A percentile compares a stretch with the other conserved stretches of the same genome.
phyloP scores from a whole-genome alignment of 352 stramenopile genomes.

The Pythium coloratum region DNA sequence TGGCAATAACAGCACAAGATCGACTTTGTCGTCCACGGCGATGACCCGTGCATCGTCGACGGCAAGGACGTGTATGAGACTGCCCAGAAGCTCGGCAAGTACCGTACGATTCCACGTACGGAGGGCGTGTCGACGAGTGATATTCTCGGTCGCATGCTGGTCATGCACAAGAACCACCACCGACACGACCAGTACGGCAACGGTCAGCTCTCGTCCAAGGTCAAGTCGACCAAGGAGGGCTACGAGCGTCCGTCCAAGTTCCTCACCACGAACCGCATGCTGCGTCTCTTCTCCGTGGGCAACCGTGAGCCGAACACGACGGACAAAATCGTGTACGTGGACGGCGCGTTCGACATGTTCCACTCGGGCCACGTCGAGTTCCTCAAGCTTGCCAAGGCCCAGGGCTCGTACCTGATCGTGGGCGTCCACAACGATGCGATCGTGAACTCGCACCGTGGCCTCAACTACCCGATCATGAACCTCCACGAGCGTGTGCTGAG shows the following conservation, averaged over 20 bases:
- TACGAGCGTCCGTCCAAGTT: slow-evolving; percentile 91
- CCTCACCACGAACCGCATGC: slow-evolving; percentile 95
- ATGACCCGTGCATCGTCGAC: slow-evolving; percentile 99
- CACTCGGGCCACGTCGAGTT: slow-evolving; percentile 97
- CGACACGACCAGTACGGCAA: slow-evolving; percentile 79
- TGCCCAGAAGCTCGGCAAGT: slow-evolving; percentile 95
- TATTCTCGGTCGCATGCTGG: slow-evolving; percentile 98
- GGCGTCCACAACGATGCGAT: slow-evolving; percentile 95
- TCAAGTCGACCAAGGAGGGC: slow-evolving; percentile 44
- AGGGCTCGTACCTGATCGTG: slow-evolving; percentile 96
- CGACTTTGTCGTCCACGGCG: slow-evolving; percentile 98
- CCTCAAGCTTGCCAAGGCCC: slow-evolving; percentile 90
- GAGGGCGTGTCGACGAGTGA: slow-evolving; percentile 98
- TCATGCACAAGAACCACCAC: slow-evolving; percentile 95
- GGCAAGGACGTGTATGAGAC: slow-evolving; percentile 98
- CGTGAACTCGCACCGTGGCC: slow-evolving; percentile 86
- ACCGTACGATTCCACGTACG: slow-evolving; percentile 95
- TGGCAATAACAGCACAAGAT: slow-evolving; percentile 82
- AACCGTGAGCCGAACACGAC: slow-evolving; percentile 86
- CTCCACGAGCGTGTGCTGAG: slow-evolving; percentile 97
- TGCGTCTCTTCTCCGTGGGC: slow-evolving; percentile 90
- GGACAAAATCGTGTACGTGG: slow-evolving; percentile 97
- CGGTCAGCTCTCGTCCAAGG: slow-evolving; percentile 74
- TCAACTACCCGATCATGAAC: slow-evolving; percentile 98
- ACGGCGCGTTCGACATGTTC: slow-evolving; percentile 99